Evolutionary conservation across 208 protist genomes (phyloP).

Genomic region (Leishmania martiniquensis): DNA sequence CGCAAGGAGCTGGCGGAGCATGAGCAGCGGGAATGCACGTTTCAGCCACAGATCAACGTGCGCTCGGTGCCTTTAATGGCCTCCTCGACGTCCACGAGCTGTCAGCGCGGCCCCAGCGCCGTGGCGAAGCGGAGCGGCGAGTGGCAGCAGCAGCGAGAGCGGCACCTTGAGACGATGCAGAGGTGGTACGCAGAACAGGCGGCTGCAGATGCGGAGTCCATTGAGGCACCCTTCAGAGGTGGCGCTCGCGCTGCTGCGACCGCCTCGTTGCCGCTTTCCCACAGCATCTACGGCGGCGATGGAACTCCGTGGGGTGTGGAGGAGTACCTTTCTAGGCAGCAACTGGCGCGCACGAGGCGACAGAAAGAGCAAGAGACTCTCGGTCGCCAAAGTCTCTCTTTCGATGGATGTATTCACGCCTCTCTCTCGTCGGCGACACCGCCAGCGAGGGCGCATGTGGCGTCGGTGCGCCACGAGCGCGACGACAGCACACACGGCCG

Average conservation of each 20-base stretch:
- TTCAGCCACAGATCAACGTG: constrained; percentile 26
- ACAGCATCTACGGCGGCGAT: constrained; percentile 28
- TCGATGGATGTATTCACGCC: background rate
- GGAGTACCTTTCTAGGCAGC: constrained; percentile 24
- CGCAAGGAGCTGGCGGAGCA: constrained; percentile 37
- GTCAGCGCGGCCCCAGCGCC: constrained; percentile 6
- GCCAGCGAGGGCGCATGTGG: background rate
- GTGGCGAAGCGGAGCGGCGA: constrained; percentile 43
- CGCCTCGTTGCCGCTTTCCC: background rate
- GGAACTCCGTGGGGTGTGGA: constrained; percentile 24
- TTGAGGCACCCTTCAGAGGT: constrained; percentile 12
- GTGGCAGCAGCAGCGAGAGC: constrained; percentile 50
- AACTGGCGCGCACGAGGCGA: constrained; percentile 19
- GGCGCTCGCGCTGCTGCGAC: background rate
- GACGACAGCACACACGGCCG: background rate
- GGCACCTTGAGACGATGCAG: constrained; percentile 40
- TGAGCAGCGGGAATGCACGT: constrained; percentile 62
- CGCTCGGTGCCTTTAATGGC: background rate
- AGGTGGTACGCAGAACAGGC: constrained; percentile 41
- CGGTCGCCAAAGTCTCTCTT: background rate
- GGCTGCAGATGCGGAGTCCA: constrained; percentile 25
- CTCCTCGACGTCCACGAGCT: background rate
- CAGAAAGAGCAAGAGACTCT: constrained; percentile 5
- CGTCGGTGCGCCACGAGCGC: background rate
- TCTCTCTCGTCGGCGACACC: background rate